phyloP scores from a whole-genome alignment of 345 rosid species.

The Melastoma malabathricum region DNA sequence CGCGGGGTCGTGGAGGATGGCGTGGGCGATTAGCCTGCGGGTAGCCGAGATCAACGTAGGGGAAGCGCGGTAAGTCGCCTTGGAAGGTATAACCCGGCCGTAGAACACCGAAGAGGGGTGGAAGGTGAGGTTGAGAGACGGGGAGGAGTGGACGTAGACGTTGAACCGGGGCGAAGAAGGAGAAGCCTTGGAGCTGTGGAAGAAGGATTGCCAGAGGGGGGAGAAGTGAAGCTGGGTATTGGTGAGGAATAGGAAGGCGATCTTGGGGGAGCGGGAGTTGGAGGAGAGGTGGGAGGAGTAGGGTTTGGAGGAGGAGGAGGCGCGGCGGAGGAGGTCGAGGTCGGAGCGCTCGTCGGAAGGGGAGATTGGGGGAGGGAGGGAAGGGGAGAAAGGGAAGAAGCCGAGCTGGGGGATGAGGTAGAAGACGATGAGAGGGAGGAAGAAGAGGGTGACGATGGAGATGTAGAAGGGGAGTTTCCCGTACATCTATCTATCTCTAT shows the following conservation, averaged over 20 bases:
- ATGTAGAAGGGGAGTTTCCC: conserved; percentile 2
- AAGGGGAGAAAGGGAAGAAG: conserved; percentile 32
- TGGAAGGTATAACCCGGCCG: conserved; percentile 39
- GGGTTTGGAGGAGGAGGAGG: conserved; percentile 31
- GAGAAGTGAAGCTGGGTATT: conserved; percentile 80
- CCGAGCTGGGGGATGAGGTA: conserved; percentile 37
- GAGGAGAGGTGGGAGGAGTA: conserved; percentile 52
- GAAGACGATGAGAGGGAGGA: conserved; percentile 44
- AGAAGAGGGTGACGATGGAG: conserved; percentile 14
- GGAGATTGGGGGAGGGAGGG: conserved; percentile 49
- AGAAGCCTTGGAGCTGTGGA: conserved; percentile 10
- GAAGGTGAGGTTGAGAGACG: conserved; percentile 47
- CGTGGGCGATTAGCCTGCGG: conserved; percentile 75
- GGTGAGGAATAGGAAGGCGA: conserved; percentile 89
- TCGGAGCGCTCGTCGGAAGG: conserved; percentile 64
- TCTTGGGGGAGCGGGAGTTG: conserved; percentile 38
- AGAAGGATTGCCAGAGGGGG: conserved; percentile 71
- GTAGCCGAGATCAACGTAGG: conserved; percentile 88
- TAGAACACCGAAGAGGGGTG: conserved; percentile 30
- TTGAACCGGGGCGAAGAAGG: conserved; percentile 31
- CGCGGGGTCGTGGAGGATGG: conserved; percentile 81
- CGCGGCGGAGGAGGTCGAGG: conserved; percentile 48
- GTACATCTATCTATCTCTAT: conserved; percentile 2
- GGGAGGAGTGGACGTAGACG: conserved; percentile 86
- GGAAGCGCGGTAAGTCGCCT: conserved; percentile 71